Percentiles rank a stretch among this genome's conserved stretches.
Evolutionary conservation across 116 monocot species (phyloP).

Genomic region (Thalassia testudinum): DNA sequence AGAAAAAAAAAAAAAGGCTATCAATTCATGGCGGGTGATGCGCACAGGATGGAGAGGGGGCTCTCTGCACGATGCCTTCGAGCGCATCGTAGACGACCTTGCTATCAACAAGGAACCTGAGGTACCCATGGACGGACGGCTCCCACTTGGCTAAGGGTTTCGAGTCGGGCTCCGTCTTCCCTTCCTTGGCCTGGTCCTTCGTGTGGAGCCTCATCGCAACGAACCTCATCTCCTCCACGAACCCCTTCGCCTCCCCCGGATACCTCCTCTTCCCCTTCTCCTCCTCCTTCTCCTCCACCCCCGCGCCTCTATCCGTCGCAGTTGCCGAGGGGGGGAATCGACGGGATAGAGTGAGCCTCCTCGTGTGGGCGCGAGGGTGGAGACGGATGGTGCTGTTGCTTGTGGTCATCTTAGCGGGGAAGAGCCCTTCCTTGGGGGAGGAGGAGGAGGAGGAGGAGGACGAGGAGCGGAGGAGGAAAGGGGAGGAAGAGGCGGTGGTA

Average conservation of each 20-base stretch:
- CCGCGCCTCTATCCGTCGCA: background rate
- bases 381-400: too few relatives aligned
- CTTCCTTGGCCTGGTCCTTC: constrained; percentile 73
- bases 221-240: constrained; percentile 78
- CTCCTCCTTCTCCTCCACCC: too few relatives aligned
- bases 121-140: constrained; percentile 50
- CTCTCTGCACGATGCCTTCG: constrained; percentile 42
- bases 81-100: constrained; percentile 69
- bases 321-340: background rate
- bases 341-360: background rate
- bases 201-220: constrained; percentile 85
- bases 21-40: too few relatives aligned
- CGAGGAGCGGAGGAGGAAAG: too few relatives aligned
- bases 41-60: constrained; percentile 52
- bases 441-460: too few relatives aligned
- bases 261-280: constrained; percentile 12
- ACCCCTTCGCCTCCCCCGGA: constrained; percentile 35
- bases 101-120: constrained; percentile 63
- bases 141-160: constrained; percentile 52
- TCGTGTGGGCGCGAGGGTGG: too few relatives aligned
- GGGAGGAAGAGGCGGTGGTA: too few relatives aligned
- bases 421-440: too few relatives aligned
- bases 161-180: constrained; percentile 43
- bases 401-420: too few relatives aligned
- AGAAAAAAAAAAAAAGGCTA: too few relatives aligned